These are phyloP conservation scores for Dorcoceras hygrometricum DNA, from an alignment of 257 asterid genomes.

Conservation along the genomic window DNA sequence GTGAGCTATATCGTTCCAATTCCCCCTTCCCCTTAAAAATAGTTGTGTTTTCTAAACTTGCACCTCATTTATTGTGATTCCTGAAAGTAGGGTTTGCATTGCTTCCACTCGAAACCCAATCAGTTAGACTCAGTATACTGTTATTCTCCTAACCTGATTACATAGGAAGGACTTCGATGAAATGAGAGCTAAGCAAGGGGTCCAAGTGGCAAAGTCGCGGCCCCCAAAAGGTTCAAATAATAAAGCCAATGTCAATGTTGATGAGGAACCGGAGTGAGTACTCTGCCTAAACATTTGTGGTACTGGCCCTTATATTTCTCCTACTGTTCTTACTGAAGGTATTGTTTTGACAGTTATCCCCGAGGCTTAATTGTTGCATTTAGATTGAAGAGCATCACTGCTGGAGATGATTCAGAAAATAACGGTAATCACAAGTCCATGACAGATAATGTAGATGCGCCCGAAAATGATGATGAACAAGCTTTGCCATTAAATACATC, in stretches of 20 bases:
- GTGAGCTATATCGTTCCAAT: background rate
- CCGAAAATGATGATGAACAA: conserved; percentile 39
- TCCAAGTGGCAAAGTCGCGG: conserved; percentile 42
- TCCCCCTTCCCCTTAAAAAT: background rate
- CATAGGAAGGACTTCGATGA: conserved; percentile 71
- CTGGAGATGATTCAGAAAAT: conserved; percentile 36
- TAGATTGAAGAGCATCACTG: conserved; percentile 56
- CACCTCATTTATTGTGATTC: background rate
- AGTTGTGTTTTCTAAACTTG: background rate
- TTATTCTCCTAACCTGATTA: conserved; percentile 15
- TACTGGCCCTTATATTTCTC: conserved; percentile 12
- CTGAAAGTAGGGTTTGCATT: background rate
- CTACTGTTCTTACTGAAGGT: conserved; percentile 10
- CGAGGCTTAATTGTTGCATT: conserved; percentile 81
- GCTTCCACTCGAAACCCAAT: background rate
- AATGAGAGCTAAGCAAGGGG: conserved; percentile 73
- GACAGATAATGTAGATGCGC: conserved; percentile 31
- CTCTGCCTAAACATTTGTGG: conserved; percentile 2
- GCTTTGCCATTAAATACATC: conserved; percentile 30
- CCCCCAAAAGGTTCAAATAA: conserved; percentile 43
- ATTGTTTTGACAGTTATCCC: conserved; percentile 64
- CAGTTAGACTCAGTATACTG: conserved; percentile 7
- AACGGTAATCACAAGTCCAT: conserved; percentile 39
- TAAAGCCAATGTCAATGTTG: conserved; percentile 45
- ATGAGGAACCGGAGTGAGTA: conserved; percentile 61